Conservation (phyloP, 768 basidiomycete species). For the Hericium rajendrae region DNA sequence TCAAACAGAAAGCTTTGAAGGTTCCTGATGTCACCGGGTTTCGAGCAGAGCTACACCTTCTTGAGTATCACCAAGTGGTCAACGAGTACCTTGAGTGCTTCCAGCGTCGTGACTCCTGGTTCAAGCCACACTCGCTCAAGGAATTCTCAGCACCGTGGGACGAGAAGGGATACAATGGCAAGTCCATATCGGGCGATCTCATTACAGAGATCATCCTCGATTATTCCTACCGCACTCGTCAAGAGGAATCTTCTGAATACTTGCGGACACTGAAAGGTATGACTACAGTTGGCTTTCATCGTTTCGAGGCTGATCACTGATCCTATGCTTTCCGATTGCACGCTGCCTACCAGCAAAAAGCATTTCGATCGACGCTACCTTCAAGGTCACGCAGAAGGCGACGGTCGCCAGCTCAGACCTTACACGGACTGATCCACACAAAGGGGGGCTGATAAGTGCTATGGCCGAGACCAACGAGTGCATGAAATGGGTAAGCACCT, state of each 20-base stretch:
- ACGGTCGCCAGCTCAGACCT: neutral
- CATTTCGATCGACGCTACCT: neutral
- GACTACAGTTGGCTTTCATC: no score
- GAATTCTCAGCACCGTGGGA: neutral
- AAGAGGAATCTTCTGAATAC: neutral
- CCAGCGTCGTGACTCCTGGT: neutral
- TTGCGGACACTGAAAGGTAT: neutral
- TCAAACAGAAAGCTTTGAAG: no score
- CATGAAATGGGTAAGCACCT: neutral
- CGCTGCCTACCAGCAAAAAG: slow-evolving; percentile 1
- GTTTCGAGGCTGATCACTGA: no score
- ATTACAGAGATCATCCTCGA: neutral
- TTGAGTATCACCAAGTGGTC: neutral
- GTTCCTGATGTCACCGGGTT: no score
- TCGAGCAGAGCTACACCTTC: neutral
- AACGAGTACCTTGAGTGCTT: neutral
- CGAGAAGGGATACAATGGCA: neutral
- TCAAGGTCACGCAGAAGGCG: neutral
- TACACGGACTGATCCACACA: neutral
- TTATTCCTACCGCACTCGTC: neutral
- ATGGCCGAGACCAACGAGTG: neutral
- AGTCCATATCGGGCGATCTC: neutral
- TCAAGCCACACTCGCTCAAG: neutral
- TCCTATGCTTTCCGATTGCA: no score
- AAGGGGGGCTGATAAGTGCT: neutral